These are phyloP conservation scores for Aspergillus pseudoterreus DNA, from an alignment of 2,329 filamentous ascomycete species.

Conservation along the genomic window DNA sequence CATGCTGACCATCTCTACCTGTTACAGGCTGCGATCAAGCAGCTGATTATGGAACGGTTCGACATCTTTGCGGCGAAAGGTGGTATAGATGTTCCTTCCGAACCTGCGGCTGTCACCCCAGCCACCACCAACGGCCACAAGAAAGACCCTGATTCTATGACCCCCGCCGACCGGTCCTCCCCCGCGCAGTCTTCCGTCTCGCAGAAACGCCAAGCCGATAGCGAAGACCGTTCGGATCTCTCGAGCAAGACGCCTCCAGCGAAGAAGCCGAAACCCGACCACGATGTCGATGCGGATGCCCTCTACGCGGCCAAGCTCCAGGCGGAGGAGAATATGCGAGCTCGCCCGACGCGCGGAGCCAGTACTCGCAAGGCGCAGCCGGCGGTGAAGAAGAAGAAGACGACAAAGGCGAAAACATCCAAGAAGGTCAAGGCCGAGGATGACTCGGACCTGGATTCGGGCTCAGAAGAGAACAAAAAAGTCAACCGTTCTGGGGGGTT, in stretches of 20 bases:
- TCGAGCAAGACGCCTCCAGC: conserved; percentile 37
- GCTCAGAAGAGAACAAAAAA: conserved; percentile 58
- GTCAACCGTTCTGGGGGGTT: conserved; percentile 81
- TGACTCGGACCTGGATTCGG: conserved; percentile 71
- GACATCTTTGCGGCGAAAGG: conserved; percentile 58
- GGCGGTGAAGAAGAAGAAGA: conserved; percentile 71
- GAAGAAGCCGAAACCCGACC: conserved; percentile 62
- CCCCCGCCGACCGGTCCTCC: conserved; percentile 27
- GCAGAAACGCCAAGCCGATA: conserved; percentile 41
- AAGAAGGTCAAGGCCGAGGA: conserved; percentile 75
- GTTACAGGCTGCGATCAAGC: conserved; percentile 63
- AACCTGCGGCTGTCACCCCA: conserved; percentile 16
- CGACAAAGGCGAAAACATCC: conserved; percentile 50
- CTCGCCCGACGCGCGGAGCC: conserved; percentile 73
- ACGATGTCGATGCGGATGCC: conserved; percentile 74
- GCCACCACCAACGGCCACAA: conserved; percentile 32
- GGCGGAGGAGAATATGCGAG: conserved; percentile 80
- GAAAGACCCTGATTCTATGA: conserved; percentile 18
- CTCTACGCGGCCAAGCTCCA: conserved; percentile 83
- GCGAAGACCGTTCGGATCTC: conserved; percentile 38
- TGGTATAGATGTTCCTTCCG: conserved; percentile 32
- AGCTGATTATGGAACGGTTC: conserved; percentile 69
- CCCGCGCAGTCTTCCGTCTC: conserved; percentile 33
- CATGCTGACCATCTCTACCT: conserved; percentile 11
- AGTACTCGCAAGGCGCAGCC: conserved; percentile 55